These are phyloP conservation scores for Picea sitchensis DNA, from an alignment of 75 land plant genomes.

Conservation along the genomic window DNA sequence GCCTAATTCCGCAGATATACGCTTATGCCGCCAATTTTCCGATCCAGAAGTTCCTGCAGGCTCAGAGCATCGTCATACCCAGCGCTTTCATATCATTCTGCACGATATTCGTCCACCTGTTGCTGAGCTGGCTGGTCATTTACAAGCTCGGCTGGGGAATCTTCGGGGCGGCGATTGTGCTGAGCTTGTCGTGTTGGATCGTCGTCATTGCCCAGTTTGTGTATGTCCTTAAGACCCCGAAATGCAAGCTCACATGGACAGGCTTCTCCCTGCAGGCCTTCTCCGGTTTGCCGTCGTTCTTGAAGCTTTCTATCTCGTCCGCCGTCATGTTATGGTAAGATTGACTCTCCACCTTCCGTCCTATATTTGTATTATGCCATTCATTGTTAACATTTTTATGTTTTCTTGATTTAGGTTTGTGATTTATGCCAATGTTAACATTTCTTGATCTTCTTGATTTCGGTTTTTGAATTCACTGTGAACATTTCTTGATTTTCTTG, in stretches of 20 bases:
- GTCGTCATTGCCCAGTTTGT: slow-evolving; percentile 31
- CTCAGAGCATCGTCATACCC: slow-evolving; percentile 57
- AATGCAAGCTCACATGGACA: slow-evolving; percentile 47
- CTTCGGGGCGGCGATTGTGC: slow-evolving; percentile 39
- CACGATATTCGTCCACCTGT: slow-evolving; percentile 33
- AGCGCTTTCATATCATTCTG: slow-evolving; percentile 32
- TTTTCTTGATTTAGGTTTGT: too few species aligned
- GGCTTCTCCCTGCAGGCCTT: slow-evolving; percentile 45
- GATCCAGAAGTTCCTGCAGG: slow-evolving; percentile 55
- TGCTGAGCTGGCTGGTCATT: slow-evolving; percentile 37
- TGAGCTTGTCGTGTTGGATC: slow-evolving; percentile 56
- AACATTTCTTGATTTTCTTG: too few species aligned
- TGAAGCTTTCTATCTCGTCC: slow-evolving; percentile 46
- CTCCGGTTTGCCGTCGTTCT: slow-evolving; percentile 32
- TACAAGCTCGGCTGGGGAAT: slow-evolving; percentile 41
- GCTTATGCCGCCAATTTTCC: slow-evolving; percentile 56
- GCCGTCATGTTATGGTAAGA: slow-evolving; percentile 65
- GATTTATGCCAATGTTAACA: too few species aligned
- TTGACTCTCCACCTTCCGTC: neutral
- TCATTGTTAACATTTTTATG: too few species aligned
- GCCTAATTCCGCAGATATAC: slow-evolving; percentile 56
- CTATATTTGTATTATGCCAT: too few species aligned
- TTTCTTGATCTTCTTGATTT: too few species aligned
- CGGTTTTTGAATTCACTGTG: too few species aligned
- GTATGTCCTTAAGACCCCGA: slow-evolving; percentile 27